Conservation (phyloP, 2,329 filamentous ascomycete genomes). For the Colletotrichum orbiculare region DNA sequence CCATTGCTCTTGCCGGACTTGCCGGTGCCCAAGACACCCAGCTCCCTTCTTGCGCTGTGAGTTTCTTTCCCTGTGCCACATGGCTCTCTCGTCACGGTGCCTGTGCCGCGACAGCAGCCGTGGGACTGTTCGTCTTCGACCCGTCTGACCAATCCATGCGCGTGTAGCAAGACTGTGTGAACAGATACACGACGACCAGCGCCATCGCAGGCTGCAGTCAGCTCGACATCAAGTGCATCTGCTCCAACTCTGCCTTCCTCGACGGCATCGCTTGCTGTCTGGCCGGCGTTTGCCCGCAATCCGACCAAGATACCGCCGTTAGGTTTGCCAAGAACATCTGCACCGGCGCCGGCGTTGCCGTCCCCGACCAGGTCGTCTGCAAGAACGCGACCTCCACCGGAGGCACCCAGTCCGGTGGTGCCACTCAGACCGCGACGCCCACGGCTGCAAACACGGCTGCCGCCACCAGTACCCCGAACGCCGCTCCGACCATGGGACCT, state of each 20-base stretch:
- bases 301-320: conserved; percentile 49
- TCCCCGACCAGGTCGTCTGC: conserved; percentile 52
- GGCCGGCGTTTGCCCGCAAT: conserved; percentile 45
- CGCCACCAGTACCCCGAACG: conserved; percentile 26
- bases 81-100: conserved; percentile 1
- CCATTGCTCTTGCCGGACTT: conserved; percentile 45
- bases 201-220: conserved; percentile 51
- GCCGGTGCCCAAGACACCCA: conserved; percentile 47
- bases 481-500: conserved; percentile 24
- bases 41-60: conserved; percentile 53
- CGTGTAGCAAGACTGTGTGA: conserved; percentile 44
- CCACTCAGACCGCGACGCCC: conserved; percentile 6
- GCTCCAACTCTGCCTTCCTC: conserved; percentile 53
- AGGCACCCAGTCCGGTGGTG: conserved; percentile 2
- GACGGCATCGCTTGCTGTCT: conserved; percentile 56
- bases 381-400: conserved; percentile 35
- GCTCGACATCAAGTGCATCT: conserved; percentile 55
- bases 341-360: conserved; percentile 47
- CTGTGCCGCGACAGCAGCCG: neutral
- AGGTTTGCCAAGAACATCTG: conserved; percentile 52
- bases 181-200: conserved; percentile 45
- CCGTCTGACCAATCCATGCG: conserved; percentile 39
- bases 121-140: neutral
- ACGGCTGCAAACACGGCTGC: conserved; percentile 1
- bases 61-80: conserved; percentile 37